Base-by-base conservation (phyloP, 495 filamentous ascomycete species). In the Corynascus novoguineensis region DNA sequence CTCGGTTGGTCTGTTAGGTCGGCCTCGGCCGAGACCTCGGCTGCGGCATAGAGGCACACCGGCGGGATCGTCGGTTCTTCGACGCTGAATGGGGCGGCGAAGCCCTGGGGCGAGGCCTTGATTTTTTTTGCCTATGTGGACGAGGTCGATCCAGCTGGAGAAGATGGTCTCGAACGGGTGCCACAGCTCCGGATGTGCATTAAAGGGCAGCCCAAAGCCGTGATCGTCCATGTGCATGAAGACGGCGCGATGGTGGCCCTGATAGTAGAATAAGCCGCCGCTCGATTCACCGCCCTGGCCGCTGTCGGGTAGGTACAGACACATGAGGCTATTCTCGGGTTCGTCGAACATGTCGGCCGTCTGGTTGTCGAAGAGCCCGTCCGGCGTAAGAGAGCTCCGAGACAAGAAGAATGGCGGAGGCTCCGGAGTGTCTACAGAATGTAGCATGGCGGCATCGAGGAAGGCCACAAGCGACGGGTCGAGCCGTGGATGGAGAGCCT, bases 121-220 rank as follows among this genome's bases (percentile, higher is more conserved):
- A n/a, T n/a, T n/a, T n/a, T n/a, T 15, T 28, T 53, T 53, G 51
- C 38, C 51, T n/a, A 53, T 14, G 9, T 8, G 51, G 37, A 53
- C 24, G 1, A 44, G 37, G 28, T 19, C 24, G 3, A 51, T 41
- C 50, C 50, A 53, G 37, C 19, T 40, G 15, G 34, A 53, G 35
- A 53, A 27, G 50, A 53, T 21, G 12, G 35, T 41, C 50, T 53
- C 50, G 3, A 53, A 37, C 6, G 50, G 50, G 12, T 53, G 35
- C 50, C 50, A 41, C 6, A 1, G 1, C 35, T 53, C 5, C 34
- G 24, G 50, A 10, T 42, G 50, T 8, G 10, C 9, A 11, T 29
- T 25, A 0, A 53, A 12, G 1, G 34, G 50, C 1, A 53, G 21
- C 14, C 35, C 50, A 42, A 2, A 53, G 5, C 42, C 35, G 12